A percentile compares a stretch with the other conserved stretches of the same genome.
Conservation (phyloP, 169 alveolate species). For the Plasmodium ovale region DNA sequence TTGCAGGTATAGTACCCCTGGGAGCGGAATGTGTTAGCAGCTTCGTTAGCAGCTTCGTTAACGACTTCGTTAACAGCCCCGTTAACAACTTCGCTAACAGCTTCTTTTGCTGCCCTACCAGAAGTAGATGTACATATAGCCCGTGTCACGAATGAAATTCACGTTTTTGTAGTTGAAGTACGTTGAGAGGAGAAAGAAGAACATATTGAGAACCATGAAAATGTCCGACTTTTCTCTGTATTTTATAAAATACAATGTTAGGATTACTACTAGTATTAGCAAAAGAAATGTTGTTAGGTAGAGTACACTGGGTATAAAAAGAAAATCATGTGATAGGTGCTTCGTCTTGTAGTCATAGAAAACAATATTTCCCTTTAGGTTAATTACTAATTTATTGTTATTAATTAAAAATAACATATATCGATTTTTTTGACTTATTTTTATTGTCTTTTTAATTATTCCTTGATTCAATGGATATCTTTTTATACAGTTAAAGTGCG, state of each 20-base stretch:
- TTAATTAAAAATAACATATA: slow-evolving; percentile 64
- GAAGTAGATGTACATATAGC: slow-evolving; percentile 56
- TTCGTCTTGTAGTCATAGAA: slow-evolving; percentile 70
- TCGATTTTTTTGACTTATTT: slow-evolving; percentile 66
- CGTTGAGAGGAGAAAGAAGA: slow-evolving; percentile 56
- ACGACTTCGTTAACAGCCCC: too few species aligned
- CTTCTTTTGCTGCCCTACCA: slow-evolving; percentile 15
- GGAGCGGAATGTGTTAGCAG: too few species aligned
- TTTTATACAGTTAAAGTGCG: slow-evolving; percentile 63
- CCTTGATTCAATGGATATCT: slow-evolving; percentile 68
- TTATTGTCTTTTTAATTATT: slow-evolving; percentile 30
- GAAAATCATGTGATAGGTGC: slow-evolving; percentile 60
- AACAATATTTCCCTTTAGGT: slow-evolving; percentile 55
- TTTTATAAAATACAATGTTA: slow-evolving; percentile 29
- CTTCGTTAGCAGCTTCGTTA: too few species aligned
- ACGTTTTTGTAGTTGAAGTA: slow-evolving; percentile 64
- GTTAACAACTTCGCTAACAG: not conserved
- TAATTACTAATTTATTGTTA: slow-evolving; percentile 42
- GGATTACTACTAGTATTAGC: slow-evolving; percentile 2
- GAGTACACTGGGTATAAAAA: slow-evolving; percentile 58
- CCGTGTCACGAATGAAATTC: slow-evolving; percentile 40
- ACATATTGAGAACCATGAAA: slow-evolving; percentile 61
- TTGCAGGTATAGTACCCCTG: too few species aligned
- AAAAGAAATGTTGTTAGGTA: slow-evolving; percentile 6
- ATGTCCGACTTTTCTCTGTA: slow-evolving; percentile 48